Evolutionary conservation across 73 alveolate genomes (phyloP), one percentile per base, ranked within the genome.

Genomic region (Paramecium caudatum): DNA sequence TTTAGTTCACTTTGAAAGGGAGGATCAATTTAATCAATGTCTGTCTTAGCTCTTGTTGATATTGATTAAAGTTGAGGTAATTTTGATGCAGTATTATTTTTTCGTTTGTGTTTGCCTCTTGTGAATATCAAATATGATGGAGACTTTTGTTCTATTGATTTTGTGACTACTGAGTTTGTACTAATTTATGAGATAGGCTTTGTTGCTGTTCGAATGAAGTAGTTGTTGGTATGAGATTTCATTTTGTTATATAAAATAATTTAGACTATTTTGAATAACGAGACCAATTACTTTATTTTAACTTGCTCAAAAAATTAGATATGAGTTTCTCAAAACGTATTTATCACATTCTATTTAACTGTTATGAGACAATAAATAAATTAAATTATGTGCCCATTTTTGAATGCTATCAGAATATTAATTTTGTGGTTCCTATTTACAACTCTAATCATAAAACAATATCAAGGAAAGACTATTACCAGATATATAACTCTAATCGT

Each of bases 211-310:
- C 30, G 23, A 10, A 55, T 43, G 30, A 55, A 55, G 30, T 55
- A 55, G 80, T 55, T 55, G 30, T 55, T 21, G 21, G 80, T 43
- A 55, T 55, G 45, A 27, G 23, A 55, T 55, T 55, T 55, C 80
- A 55, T 55, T n/a, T n/a, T n/a, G n/a, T n/a, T n/a, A n/a, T n/a
- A n/a, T n/a, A n/a, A n/a, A n/a, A n/a, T n/a, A n/a, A n/a, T n/a
- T n/a, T n/a, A n/a, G n/a, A n/a, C n/a, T n/a, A n/a, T n/a, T n/a
- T n/a, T n/a, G n/a, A n/a, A n/a, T n/a, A n/a, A n/a, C n/a, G n/a
- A n/a, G n/a, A n/a, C n/a, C n/a, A n/a, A n/a, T n/a, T n/a, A n/a
- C n/a, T n/a, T n/a, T n/a, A n/a, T n/a, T n/a, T n/a, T n/a, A n/a
- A n/a, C n/a, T n/a, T n/a, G n/a, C n/a, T n/a, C n/a, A n/a, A n/a